Percentiles rank a stretch among this genome's conserved stretches.
These are phyloP conservation scores for Hebeloma cylindrosporum DNA, from an alignment of 768 basidiomycete genomes.

Conservation along the genomic window DNA sequence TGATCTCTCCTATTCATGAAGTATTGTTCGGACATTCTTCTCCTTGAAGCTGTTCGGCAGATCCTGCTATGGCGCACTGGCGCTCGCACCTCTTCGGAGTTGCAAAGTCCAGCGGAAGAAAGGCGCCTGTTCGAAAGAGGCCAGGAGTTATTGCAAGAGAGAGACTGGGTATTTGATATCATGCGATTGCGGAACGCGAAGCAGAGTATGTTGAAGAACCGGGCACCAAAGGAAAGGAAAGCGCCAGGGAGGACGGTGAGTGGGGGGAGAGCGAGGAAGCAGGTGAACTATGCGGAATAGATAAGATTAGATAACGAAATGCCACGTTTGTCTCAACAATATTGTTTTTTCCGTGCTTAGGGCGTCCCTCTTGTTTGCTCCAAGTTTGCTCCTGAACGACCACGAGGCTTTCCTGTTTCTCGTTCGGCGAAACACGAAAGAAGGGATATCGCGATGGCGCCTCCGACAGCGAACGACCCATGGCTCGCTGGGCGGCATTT, in stretches of 20 bases:
- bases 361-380: neutral
- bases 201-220: conserved; percentile 30
- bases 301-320: conserved; percentile 7
- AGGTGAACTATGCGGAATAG: neutral
- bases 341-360: neutral
- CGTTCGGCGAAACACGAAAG: conserved; percentile 1
- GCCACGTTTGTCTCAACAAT: conserved; percentile 15
- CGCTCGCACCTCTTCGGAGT: conserved; percentile 46
- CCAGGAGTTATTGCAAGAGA: conserved; percentile 45
- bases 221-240: conserved; percentile 19
- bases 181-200: conserved; percentile 40
- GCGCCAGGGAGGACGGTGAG: conserved; percentile 12
- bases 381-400: neutral
- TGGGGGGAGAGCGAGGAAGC: conserved; percentile 2
- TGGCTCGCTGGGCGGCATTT: conserved; percentile 84
- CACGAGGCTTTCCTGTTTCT: too few relatives aligned
- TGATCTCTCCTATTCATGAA: conserved; percentile 23
- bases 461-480: conserved; percentile 65
- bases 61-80: conserved; percentile 73
- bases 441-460: conserved; percentile 59
- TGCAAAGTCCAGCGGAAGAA: conserved; percentile 58
- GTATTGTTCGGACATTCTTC: conserved; percentile 73
- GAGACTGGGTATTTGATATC: conserved; percentile 72
- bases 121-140: conserved; percentile 50
- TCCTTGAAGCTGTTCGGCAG: conserved; percentile 71